Conservation (phyloP, 1,284 basidiomycete species). For the Cystobasidium sp. region DNA sequence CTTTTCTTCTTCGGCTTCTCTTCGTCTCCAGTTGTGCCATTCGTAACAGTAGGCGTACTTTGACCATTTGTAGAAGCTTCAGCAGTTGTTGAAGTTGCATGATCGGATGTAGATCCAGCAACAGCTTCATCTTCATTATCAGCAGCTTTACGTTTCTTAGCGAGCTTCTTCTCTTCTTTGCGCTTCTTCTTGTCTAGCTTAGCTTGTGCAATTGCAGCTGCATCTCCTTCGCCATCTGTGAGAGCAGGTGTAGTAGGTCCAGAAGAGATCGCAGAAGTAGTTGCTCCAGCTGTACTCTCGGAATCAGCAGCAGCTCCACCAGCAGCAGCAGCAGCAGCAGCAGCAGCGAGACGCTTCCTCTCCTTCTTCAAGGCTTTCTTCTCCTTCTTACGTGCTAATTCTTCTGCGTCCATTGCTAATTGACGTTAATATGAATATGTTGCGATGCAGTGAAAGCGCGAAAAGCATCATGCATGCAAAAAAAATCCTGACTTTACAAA, state of each 20-base stretch:
- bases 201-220: slow-evolving; percentile 31
- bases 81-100: background rate
- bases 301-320: slow-evolving; percentile 10
- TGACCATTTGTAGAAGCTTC: slow-evolving; percentile 1
- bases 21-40: slow-evolving; percentile 33
- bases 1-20: slow-evolving; percentile 55
- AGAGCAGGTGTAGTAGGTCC: slow-evolving; percentile 37
- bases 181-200: slow-evolving; percentile 48
- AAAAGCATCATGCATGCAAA: background rate
- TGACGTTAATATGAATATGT: background rate
- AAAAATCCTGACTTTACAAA: slow-evolving; percentile 9
- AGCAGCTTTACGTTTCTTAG: slow-evolving; percentile 34
- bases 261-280: slow-evolving; percentile 9
- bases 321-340: slow-evolving; percentile 26
- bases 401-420: slow-evolving; percentile 32
- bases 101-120: background rate
- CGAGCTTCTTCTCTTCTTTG: slow-evolving; percentile 34
- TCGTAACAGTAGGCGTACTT: slow-evolving; percentile 18
- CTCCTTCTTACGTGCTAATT: slow-evolving; percentile 46
- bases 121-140: slow-evolving; percentile 2
- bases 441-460: too few relatives aligned
- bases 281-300: background rate
- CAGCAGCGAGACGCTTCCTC: slow-evolving; percentile 27
- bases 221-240: slow-evolving; percentile 45
- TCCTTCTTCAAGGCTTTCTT: slow-evolving; percentile 47